Evolutionary conservation across 2,329 filamentous ascomycete genomes (phyloP).

Genomic region (Mycogone perniciosa): DNA sequence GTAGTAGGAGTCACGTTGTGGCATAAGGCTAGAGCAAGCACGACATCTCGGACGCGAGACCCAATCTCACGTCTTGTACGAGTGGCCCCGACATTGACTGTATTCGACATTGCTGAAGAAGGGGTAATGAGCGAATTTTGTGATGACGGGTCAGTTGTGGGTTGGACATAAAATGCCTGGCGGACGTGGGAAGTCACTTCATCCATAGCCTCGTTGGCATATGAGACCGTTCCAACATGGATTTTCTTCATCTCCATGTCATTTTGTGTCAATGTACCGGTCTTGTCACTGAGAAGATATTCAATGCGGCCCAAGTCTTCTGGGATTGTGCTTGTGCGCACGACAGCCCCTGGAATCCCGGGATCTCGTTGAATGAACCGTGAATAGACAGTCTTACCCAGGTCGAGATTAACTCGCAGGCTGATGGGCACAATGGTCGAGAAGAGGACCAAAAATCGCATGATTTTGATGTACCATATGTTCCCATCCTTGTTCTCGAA

Average conservation of each 20-base stretch:
- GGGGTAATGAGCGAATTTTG: constrained; percentile 61
- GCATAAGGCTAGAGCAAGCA: constrained; percentile 85
- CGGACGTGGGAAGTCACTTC: constrained; percentile 82
- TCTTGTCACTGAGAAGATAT: constrained; percentile 95
- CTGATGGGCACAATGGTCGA: constrained; percentile 99
- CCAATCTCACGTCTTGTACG: constrained; percentile 90
- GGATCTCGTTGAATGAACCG: constrained; percentile 90
- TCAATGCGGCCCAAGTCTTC: constrained; percentile 94
- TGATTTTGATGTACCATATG: constrained; percentile 92
- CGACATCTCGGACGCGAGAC: constrained; percentile 83
- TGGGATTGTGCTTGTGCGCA: constrained; percentile 93
- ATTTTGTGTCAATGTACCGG: constrained; percentile 95
- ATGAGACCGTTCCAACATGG: constrained; percentile 95
- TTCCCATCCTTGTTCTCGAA: constrained; percentile 62
- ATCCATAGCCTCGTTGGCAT: constrained; percentile 98
- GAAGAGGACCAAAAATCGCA: constrained; percentile 96
- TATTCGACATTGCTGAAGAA: constrained; percentile 61
- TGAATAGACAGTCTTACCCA: constrained; percentile 95
- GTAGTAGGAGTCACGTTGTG: constrained; percentile 87
- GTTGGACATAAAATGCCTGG: constrained; percentile 65
- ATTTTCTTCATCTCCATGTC: constrained; percentile 99
- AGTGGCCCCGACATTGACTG: constrained; percentile 58
- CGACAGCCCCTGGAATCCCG: constrained; percentile 85
- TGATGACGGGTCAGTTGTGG: constrained; percentile 38
- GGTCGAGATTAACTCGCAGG: constrained; percentile 89